Percentiles rank a stretch among this genome's conserved stretches.
Evolutionary conservation across 306 rosid genomes (phyloP).

Genomic region (Vachellia collinsii): DNA sequence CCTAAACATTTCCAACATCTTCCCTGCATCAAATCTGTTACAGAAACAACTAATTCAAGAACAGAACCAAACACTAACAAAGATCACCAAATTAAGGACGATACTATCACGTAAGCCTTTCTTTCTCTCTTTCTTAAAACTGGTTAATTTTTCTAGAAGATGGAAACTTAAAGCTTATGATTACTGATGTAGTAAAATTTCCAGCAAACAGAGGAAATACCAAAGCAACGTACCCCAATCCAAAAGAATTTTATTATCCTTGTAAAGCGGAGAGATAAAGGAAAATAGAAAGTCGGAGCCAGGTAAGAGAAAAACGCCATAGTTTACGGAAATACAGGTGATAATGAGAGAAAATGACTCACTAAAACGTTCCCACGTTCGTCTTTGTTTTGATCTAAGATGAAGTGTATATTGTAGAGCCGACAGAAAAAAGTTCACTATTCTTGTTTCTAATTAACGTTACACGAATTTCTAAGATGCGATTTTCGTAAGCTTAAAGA

Average conservation of each 20-base stretch:
- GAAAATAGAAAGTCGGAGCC: conserved; percentile 6
- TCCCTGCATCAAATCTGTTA: conserved; percentile 73
- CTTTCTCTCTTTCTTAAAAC: no score
- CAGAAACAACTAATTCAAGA: conserved; percentile 34
- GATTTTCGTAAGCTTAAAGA: not conserved
- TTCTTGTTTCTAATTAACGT: not conserved
- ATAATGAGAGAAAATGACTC: conserved; percentile 27
- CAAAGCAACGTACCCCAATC: not conserved
- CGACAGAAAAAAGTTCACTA: not conserved
- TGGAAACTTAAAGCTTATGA: conserved; percentile 17
- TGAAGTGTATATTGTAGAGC: not conserved
- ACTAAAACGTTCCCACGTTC: not conserved
- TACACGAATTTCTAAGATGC: not conserved
- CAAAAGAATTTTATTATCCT: not conserved
- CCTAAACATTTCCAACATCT: conserved; percentile 71
- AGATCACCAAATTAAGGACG: not conserved
- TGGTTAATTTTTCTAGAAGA: not conserved
- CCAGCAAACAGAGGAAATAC: conserved; percentile 26
- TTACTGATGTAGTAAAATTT: not conserved
- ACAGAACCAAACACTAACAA: not conserved
- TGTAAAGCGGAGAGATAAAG: not conserved
- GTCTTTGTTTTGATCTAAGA: not conserved
- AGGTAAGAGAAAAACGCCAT: conserved; percentile 10
- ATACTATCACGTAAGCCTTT: not conserved
- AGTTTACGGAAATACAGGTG: conserved; percentile 11